Base-by-base conservation (phyloP, 108 stramenopile species). In the Conticribra guillardii region DNA sequence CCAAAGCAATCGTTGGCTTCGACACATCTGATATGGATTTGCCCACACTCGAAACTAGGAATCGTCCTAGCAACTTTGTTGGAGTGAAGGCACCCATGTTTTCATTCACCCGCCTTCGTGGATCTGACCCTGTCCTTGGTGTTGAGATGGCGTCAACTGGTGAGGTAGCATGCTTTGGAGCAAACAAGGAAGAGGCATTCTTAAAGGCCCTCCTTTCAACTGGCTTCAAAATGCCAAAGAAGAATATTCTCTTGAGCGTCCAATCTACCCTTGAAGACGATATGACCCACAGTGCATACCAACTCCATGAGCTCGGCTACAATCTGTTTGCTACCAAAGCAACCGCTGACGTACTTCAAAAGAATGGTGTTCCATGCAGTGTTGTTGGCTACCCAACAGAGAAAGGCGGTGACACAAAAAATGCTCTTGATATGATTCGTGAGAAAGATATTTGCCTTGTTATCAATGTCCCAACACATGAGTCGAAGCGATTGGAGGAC, bases 111-210 rank as follows among this genome's bases (percentile, higher is more conserved):
- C 95, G 99, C 63, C 94, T 99, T 26, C 87, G 97, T 67, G 99
- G 99, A 64, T 97, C 99, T 26, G 99, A 99, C 70, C 99, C 99
- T 28, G 91, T 94, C 51, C 89, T 99, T 56, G 98, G 98, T 15
- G 98, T 99, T 33, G 98, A 99, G 82, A 99, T 99, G 98, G 93
- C 96, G 8, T 96, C 94, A 29, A 99, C 99, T 50, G 99, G 99
- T 23, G 99, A 99, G 76, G 99, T 99, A 11, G 99, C 99, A 8
- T 99, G 99, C 91, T 99, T 98, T 76, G 99, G 99, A 41, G 88
- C 80, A 18, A 94, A 91, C 84, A 89, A 90, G 57, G 93, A 99
- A 63, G 99, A 99, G 69, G 99, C 99, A 41, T 98, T 99, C 89
- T 84, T 99, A 69, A 97, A 98, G 84, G 81, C 94, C 24, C 70